These are phyloP conservation scores for Microbotryum silenes-acaulis DNA, from an alignment of 1,284 basidiomycete genomes.

Conservation along the genomic window DNA sequence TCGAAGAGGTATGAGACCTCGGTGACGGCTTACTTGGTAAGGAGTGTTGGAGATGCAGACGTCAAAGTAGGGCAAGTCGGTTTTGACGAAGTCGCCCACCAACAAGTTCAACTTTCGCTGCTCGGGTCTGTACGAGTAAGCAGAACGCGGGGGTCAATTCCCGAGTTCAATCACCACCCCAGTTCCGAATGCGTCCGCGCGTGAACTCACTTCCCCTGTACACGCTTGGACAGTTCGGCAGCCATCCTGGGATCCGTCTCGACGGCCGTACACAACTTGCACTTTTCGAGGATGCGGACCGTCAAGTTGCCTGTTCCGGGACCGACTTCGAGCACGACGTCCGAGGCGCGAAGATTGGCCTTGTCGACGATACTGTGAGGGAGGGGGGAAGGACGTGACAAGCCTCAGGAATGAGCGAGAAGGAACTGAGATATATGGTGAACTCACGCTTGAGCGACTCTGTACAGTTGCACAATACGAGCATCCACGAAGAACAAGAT, in stretches of 20 bases:
- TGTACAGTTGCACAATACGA: neutral
- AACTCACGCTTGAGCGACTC: constrained; percentile 27
- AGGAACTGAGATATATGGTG: no score
- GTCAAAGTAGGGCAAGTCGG: constrained; percentile 93
- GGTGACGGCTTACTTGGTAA: constrained; percentile 59
- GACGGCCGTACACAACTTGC: constrained; percentile 83
- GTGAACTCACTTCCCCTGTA: constrained; percentile 88
- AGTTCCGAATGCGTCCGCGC: no score
- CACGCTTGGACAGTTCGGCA: constrained; percentile 91
- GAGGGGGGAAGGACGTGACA: neutral
- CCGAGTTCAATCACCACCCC: neutral
- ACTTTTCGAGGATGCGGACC: constrained; percentile 85
- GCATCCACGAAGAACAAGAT: no score
- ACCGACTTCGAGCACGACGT: constrained; percentile 94
- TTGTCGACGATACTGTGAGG: constrained; percentile 45
- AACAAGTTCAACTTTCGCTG: constrained; percentile 90
- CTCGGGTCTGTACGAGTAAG: constrained; percentile 58
- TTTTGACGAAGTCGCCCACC: constrained; percentile 96
- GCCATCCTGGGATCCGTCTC: constrained; percentile 99
- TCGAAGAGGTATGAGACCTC: neutral
- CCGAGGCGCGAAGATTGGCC: constrained; percentile 88
- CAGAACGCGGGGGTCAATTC: constrained; percentile 5
- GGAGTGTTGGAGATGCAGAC: constrained; percentile 99
- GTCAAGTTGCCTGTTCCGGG: constrained; percentile 98
- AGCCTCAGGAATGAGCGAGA: neutral